A percentile compares a stretch with the other conserved stretches of the same genome.
Evolutionary conservation across 2,329 filamentous ascomycete species (phyloP).

Genomic region (Ilyonectria robusta): DNA sequence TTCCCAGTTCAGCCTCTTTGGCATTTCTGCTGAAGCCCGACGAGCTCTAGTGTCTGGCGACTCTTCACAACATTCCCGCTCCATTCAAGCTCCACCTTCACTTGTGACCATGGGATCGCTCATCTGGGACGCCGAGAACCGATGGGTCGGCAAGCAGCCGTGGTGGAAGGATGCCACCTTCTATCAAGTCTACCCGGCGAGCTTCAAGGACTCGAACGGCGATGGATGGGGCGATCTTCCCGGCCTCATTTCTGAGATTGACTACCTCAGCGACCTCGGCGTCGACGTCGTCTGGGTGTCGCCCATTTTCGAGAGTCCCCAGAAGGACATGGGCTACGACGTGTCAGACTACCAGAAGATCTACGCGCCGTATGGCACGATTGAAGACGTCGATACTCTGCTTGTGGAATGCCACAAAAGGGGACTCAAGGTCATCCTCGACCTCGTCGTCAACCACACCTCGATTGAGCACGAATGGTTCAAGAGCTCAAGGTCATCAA

Average conservation of each 20-base stretch:
- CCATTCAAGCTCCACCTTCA: background rate
- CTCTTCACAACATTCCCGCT: background rate
- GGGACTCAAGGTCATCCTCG: slow-evolving; percentile 78
- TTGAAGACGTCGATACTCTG: slow-evolving; percentile 75
- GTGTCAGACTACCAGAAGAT: slow-evolving; percentile 79
- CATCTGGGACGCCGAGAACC: slow-evolving; percentile 49
- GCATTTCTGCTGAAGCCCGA: background rate
- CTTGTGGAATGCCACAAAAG: slow-evolving; percentile 71
- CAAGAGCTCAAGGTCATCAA: slow-evolving; percentile 65
- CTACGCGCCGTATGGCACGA: slow-evolving; percentile 75
- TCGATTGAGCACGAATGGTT: slow-evolving; percentile 71
- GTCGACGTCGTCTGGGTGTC: slow-evolving; percentile 74
- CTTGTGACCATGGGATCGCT: slow-evolving; percentile 52
- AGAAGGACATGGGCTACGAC: slow-evolving; percentile 81
- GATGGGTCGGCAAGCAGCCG: slow-evolving; percentile 52
- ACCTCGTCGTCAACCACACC: slow-evolving; percentile 82
- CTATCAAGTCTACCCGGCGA: slow-evolving; percentile 71
- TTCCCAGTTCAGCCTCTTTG: background rate
- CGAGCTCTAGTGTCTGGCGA: background rate
- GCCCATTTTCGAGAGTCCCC: slow-evolving; percentile 68
- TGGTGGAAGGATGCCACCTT: slow-evolving; percentile 65
- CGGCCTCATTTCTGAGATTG: slow-evolving; percentile 74
- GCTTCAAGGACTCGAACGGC: slow-evolving; percentile 70
- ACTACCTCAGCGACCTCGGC: slow-evolving; percentile 74
- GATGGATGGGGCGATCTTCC: slow-evolving; percentile 77